Evolutionary conservation across 495 filamentous ascomycete species (phyloP), one percentile per base, ranked within the genome.

Genomic region (Neurospora sp.): DNA sequence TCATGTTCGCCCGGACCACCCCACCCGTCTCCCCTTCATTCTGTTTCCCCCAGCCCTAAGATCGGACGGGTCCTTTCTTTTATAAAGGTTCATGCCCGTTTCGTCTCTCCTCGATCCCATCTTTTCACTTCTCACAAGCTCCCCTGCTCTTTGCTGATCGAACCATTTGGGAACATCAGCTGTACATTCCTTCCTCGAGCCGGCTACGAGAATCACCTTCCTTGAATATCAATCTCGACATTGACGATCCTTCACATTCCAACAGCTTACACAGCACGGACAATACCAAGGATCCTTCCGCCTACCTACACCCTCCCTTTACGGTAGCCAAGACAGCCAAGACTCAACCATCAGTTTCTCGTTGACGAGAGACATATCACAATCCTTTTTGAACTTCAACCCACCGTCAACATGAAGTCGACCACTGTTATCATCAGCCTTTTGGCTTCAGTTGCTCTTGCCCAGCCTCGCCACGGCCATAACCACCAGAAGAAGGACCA

Each of bases 361-460:
- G 38, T 59, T 71, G 27, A 53, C 69, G 39, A 44, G 39, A 42
- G 27, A 35, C 14, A 42, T 31, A 70, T n/a, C n/a, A 39, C 69
- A 8, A 38, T 40, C 41, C 70, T 47, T 47, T 31, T 31, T 47
- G 2, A 31, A 69, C 69, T 45, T 69, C 16, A n/a, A 40, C 69
- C 69, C 70, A 73, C 22, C 35, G 44, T 42, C 73, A 85, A 39
- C 74, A 88, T 87, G 86, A 88, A 85, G 81, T 81, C 85, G 20
- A 70, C 80, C 70, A 78, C 81, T 8, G 68, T 87, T 71, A 75
- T 81, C 42, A 75, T 76, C 68, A 79, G 82, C 75, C 59, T 85
- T 40, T 74, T 87, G 80, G 83, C 82, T 72, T 80, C 84, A 18
- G 74, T 81, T 45, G 81, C 81, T 73, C 73, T 81, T 69, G 85